Conservation (phyloP, 2,329 filamentous ascomycete species). For the Zalaria sp. region DNA sequence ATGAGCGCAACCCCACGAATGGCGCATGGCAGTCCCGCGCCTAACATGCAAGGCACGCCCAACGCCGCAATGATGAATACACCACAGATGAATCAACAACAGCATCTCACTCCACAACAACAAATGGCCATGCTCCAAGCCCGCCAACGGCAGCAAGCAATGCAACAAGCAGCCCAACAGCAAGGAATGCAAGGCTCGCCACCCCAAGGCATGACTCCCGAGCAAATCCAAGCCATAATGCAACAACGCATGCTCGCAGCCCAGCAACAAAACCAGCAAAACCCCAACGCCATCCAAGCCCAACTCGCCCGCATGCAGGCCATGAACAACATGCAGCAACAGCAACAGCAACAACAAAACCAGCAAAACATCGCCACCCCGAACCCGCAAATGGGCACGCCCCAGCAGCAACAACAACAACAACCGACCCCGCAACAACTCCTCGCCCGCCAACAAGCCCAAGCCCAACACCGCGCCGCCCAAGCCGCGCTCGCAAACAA, state of each 20-base stretch:
- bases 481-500: slow-evolving; percentile 1
- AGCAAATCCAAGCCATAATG: slow-evolving; percentile 9
- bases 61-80: slow-evolving; percentile 13
- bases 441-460: slow-evolving; percentile 1
- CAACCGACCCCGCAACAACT: slow-evolving; percentile 1
- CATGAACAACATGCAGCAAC: slow-evolving; percentile 7
- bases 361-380: slow-evolving; percentile 5
- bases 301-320: slow-evolving; percentile 10
- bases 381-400: slow-evolving; percentile 1
- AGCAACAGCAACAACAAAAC: slow-evolving; percentile 13
- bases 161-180: slow-evolving; percentile 16
- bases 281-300: slow-evolving; percentile 9
- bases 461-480: neutral
- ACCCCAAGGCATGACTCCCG: slow-evolving; percentile 12
- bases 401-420: slow-evolving; percentile 5
- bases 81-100: slow-evolving; percentile 12
- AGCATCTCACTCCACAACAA: slow-evolving; percentile 14
- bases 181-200: slow-evolving; percentile 18
- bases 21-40: slow-evolving; percentile 18
- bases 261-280: slow-evolving; percentile 8
- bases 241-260: slow-evolving; percentile 12
- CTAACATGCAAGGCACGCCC: slow-evolving; percentile 14
- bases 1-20: slow-evolving; percentile 22
- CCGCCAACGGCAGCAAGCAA: slow-evolving; percentile 13
- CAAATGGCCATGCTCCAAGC: slow-evolving; percentile 13